Evolutionary conservation across 768 basidiomycete species (phyloP).

Genomic region (Rhizopogon vesiculosus): DNA sequence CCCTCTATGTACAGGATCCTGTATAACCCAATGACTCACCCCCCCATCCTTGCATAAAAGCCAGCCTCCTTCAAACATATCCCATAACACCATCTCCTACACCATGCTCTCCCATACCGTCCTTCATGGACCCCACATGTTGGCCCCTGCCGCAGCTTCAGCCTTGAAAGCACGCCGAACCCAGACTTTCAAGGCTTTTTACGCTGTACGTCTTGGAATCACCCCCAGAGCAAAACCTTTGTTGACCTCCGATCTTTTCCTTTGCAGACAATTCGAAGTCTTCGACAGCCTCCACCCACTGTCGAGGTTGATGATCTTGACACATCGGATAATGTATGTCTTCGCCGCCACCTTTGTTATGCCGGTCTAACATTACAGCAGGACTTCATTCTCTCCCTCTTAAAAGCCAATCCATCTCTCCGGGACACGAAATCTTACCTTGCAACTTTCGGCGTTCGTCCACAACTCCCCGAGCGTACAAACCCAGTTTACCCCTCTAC

Average conservation of each 20-base stretch:
- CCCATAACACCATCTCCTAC: not conserved
- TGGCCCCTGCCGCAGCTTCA: slow-evolving; percentile 22
- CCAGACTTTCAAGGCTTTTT: slow-evolving; percentile 45
- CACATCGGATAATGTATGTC: slow-evolving; percentile 47
- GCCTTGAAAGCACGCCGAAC: slow-evolving; percentile 31
- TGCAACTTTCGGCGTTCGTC: slow-evolving; percentile 80
- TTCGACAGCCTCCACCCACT: slow-evolving; percentile 16
- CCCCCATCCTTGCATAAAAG: slow-evolving; percentile 13
- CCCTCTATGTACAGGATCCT: not conserved
- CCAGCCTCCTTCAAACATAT: not conserved
- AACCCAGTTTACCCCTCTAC: slow-evolving; percentile 16
- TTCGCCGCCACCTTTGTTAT: not conserved
- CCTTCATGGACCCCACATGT: slow-evolving; percentile 19
- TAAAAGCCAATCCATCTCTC: slow-evolving; percentile 87
- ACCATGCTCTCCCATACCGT: slow-evolving; percentile 35
- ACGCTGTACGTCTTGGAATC: slow-evolving; percentile 40
- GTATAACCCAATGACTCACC: not conserved
- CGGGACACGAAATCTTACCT: slow-evolving; percentile 90
- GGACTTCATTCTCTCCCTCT: slow-evolving; percentile 96
- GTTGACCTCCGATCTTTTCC: slow-evolving; percentile 13
- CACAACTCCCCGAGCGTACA: slow-evolving; percentile 29
- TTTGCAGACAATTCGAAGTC: slow-evolving; percentile 24
- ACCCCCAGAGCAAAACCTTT: too few relatives aligned
- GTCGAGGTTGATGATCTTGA: slow-evolving; percentile 21
- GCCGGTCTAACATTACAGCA: slow-evolving; percentile 28